Base-by-base conservation (phyloP, 768 basidiomycete genomes). In the Boletales sp. region DNA sequence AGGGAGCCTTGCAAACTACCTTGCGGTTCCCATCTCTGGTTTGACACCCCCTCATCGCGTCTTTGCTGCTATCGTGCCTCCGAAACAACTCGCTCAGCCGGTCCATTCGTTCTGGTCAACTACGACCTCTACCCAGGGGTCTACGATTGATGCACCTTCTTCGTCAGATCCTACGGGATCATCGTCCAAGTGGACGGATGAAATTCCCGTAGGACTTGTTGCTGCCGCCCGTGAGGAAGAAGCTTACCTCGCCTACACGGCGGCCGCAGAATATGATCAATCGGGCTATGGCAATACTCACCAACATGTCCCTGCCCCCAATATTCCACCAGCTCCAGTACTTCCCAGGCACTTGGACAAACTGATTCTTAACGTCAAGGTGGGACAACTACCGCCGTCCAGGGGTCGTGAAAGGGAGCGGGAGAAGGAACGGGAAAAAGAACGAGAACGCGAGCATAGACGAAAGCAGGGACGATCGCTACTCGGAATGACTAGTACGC, bases 271-370 rank as follows among this genome's bases (percentile, higher is more conserved):
- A 39, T 70, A 67, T 32, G 68, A 73, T 43, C 68, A 72, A 18
- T 56, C 61, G 13, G 57, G 64, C 2, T 60, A 66, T 43, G 44
- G 55, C 74, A 78, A 58, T 68, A 74, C 52, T 31, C 64, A 66
- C 47, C 57, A 51, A 18, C 59, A 61, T 24, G 72, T 75, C 30
- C 82, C 86, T 11, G 80, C 84, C 2, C 89, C 92, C 15, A 82
- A 83, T 56, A 87, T 94, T 52, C 94, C 94, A 2, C 84, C 86
- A 18, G 94, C 97, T 2, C 94, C 97, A 1, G 74, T 78, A 2
- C 76, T 98, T 39, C 97, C 97, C 0, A 74, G 94, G 1, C 92
- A 97, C 61, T 74, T 99, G 37, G 94, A 98, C 62, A 94, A 93
- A 61, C 84, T 97, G 43, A 97, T 97, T 50, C 70, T 99, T 53